Evolutionary conservation across 164 flowering plant genomes (phyloP), one percentile per base, ranked within the genome.

Genomic region (Protea cynaroides): DNA sequence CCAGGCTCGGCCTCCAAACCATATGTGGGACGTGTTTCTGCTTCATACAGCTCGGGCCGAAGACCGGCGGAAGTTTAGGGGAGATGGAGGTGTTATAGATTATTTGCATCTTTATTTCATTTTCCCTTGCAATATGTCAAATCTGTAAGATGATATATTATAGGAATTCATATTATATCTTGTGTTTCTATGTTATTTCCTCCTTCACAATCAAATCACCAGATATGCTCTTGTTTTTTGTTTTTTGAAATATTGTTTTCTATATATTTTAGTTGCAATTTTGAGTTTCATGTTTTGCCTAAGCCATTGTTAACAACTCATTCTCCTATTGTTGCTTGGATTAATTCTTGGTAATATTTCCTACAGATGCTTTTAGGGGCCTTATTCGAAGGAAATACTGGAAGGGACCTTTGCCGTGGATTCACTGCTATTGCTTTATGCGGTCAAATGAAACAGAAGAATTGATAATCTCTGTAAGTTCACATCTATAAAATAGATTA

Each of bases 391-490:
- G 72, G 74, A 82, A 75, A 70, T 58, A 73, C 62, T 92, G 99
- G 99, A 92, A 80, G 73, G 99, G 96, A 47, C 51, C 75, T 53
- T 81, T 86, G 29, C 99, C 99, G 34, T 84, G 76, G 94, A 81
- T 95, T 68, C 99, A 95, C 71, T 95, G 97, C 74, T 95, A 95
- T 75, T 90, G 98, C 79, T 95, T 95, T 76, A 83, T 95, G 56
- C 76, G 91, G 57, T 87, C 96, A 62, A 82, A 22, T 75, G 96
- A 92, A 78, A 82, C 90, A 25, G 58, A 81, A 73, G 93, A 90
- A 64, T 70, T 66, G n/a, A 77, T 92, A 56, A 61, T 87, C 59
- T 75, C 81, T 19, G 99, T 95, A 81, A 82, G 92, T 61, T 76
- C 40, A 34, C 3, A 56, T 14, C 0, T 8, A 17, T 4, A 25